Base-by-base conservation (phyloP, 2,329 filamentous ascomycete species). In the Trichoderma atrobrunneum region DNA sequence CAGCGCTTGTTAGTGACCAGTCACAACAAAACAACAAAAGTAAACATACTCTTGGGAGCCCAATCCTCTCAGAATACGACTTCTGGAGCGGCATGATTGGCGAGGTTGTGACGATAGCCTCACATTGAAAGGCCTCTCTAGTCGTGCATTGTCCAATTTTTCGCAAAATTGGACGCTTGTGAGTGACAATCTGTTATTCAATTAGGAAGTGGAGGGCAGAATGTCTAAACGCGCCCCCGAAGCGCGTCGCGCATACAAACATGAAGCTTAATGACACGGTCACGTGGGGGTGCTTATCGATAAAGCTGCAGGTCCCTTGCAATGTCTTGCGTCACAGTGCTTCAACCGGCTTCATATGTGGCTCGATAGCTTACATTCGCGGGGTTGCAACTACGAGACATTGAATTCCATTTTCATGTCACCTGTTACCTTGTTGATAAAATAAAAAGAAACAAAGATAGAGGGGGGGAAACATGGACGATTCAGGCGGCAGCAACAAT, bases 1-100 rank as follows among this genome's bases (percentile, higher is more conserved):
- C 63, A 74, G 59, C 14, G 28, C 60, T 60, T 43, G 69, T 72
- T 54, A 72, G 60, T 61, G 48, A 61, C 32, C 28, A 32, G 30
- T 60, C 18, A 32, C 10, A 62, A 71, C 54, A 74, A 71, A 62
- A 65, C 32, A 51, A 7, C 24, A 39, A 59, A 34, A 70, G 57
- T 62, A 70, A 63, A 63, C 76, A 73, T 77, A 83, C 82, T 76
- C 79, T 82, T 61, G 76, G 75, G 28, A 77, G 74, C 60, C 78
- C 78, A 73, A 78, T 75, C 73, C 76, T 77, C 70, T 82, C 82
- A 73, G 83, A 84, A 73, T 81, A 82, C n/a, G 81, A 83, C 75
- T 83, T 84, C 76, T 83, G 79, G 57, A 84, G 78, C 78, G 81
- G 79, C 81, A 82, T 82, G 72, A 74, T 76, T 72, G 54, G 54